phyloP scores from a whole-genome alignment of 441 rosid genomes.

The Sinapis alba region DNA sequence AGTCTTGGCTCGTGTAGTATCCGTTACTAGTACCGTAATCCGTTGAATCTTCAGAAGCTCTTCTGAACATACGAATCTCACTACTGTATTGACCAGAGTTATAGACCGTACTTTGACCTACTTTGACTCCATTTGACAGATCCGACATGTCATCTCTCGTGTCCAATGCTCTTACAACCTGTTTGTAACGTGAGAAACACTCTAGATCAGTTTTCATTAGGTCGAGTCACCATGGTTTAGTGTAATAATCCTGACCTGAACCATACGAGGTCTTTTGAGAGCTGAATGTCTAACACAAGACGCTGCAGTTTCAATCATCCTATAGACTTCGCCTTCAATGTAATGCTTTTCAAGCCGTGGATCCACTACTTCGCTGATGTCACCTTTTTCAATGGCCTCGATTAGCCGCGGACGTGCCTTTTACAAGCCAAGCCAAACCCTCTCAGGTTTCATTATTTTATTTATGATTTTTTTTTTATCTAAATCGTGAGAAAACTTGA shows the following conservation, averaged over 20 bases:
- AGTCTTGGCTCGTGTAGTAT: constrained; percentile 37
- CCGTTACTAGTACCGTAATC: constrained; percentile 20
- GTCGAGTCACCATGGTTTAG: background rate
- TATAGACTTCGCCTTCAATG: constrained; percentile 62
- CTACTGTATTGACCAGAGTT: constrained; percentile 71
- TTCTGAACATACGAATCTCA: constrained; percentile 68
- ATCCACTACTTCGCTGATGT: constrained; percentile 63
- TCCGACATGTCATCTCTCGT: constrained; percentile 60
- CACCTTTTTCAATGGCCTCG: constrained; percentile 69
- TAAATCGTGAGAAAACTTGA: too few species aligned
- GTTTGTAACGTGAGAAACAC: background rate
- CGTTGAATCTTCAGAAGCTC: constrained; percentile 38
- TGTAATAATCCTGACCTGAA: constrained; percentile 52
- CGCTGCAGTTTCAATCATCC: constrained; percentile 88
- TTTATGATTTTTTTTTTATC: too few species aligned
- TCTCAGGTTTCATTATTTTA: background rate
- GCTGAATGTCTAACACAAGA: constrained; percentile 88
- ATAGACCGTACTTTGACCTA: constrained; percentile 76
- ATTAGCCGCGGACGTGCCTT: constrained; percentile 83
- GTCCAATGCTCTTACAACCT: constrained; percentile 88
- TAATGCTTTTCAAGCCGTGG: constrained; percentile 65
- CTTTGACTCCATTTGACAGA: constrained; percentile 76
- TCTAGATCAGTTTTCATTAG: background rate
- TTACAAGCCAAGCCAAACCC: constrained; percentile 5
- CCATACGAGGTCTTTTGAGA: constrained; percentile 89